Percentiles rank a stretch among this genome's conserved stretches.
phyloP scores from a whole-genome alignment of 768 basidiomycete species.

The Leucocoprinus birnbaumii region DNA sequence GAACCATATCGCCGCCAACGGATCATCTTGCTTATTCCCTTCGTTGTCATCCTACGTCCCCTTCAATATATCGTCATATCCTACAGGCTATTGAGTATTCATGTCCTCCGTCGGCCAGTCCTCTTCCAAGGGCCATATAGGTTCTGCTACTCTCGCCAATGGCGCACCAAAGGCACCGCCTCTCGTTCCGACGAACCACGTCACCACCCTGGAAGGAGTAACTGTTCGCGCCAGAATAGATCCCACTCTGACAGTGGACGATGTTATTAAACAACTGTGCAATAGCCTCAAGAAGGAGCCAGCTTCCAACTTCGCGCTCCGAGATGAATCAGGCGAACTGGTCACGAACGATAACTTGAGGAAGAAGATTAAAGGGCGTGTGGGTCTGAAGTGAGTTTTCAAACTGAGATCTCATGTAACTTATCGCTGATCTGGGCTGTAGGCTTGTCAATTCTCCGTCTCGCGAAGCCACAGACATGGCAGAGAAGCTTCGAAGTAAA shows the following conservation, averaged over 20 bases:
- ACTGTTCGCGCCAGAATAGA: slow-evolving; percentile 85
- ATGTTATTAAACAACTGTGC: slow-evolving; percentile 82
- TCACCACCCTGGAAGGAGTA: slow-evolving; percentile 70
- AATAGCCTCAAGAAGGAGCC: slow-evolving; percentile 75
- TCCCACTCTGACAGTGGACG: slow-evolving; percentile 77
- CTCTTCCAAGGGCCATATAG: slow-evolving; percentile 26
- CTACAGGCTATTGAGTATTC: slow-evolving; percentile 8
- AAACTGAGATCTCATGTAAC: not conserved
- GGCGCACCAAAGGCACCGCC: slow-evolving; percentile 39
- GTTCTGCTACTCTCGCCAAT: slow-evolving; percentile 31
- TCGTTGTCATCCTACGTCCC: slow-evolving; percentile 7
- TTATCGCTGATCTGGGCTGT: slow-evolving; percentile 9
- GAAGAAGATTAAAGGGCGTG: slow-evolving; percentile 77
- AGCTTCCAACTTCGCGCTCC: slow-evolving; percentile 68
- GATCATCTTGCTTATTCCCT: slow-evolving; percentile 3
- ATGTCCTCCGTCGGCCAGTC: slow-evolving; percentile 28
- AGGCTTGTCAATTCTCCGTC: slow-evolving; percentile 80
- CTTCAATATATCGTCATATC: slow-evolving; percentile 12
- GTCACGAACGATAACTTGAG: slow-evolving; percentile 87
- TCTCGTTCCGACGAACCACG: slow-evolving; percentile 81
- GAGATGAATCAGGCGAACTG: slow-evolving; percentile 80
- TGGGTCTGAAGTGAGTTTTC: slow-evolving; percentile 65
- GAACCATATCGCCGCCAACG: not conserved
- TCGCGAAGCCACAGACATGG: slow-evolving; percentile 75
- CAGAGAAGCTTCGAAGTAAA: slow-evolving; percentile 59